Evolutionary conservation across 306 rosid species (phyloP), one percentile per base, ranked within the genome.

Genomic region (Medicago lupulina): DNA sequence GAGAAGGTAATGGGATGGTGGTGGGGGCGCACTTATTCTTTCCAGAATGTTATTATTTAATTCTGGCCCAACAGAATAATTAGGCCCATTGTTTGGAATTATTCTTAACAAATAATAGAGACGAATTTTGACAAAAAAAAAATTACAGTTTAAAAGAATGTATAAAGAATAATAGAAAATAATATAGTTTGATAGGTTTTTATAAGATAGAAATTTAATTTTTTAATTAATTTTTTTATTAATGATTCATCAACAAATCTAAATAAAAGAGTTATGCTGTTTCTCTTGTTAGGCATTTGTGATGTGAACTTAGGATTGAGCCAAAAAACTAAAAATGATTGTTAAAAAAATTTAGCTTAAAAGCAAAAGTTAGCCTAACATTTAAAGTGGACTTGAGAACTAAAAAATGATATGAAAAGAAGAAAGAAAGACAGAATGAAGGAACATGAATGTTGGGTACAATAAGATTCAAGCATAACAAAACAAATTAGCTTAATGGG

Each of bases 11-110:
- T 40, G 13, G 12, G 23, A 15, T 38, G 62, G 74, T 46, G 62
- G 77, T 44, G 78, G 81, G 47, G 43, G 39, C 40, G 86, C 80
- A 73, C 50, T 68, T 34, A 61, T 36, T 83, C 57, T 50, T 70
- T 49, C 34, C 62, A 46, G 12, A 59, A 59, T 25, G n/a, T n/a
- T n/a, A n/a, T n/a, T n/a, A n/a, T n/a, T 58, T 77, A 34, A 50
- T 62, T 53, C 75, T 60, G 28, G 80, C 75, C 80, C 83, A 77
- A 13, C 15, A 11, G 6, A 41, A 39, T 19, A 15, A 23, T 5
- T 12, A 60, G 74, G 64, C 77, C 77, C 80, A 80, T 53, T 1
- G 0, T 36, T 17, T 23, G 34, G 51, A 62, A 39, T 43, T 13
- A 55, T 63, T 68, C 51, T 60, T 59, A 43, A 31, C 54, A 21